A percentile compares a stretch with the other conserved stretches of the same genome.
These are phyloP conservation scores for Striga asiatica DNA, from an alignment of 257 asterid genomes.

Conservation along the genomic window DNA sequence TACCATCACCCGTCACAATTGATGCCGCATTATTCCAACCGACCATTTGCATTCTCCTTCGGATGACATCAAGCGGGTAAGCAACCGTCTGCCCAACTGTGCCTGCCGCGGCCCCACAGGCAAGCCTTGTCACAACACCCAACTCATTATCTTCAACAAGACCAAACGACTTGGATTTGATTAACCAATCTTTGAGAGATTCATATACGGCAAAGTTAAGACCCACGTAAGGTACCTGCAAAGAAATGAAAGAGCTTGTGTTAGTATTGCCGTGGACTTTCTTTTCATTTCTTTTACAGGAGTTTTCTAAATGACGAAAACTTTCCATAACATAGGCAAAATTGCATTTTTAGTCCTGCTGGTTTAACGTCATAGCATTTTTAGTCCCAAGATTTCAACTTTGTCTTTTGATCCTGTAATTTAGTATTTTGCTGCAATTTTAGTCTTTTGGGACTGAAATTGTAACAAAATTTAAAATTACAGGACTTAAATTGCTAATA, in stretches of 20 bases:
- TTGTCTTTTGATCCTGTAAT: too few species aligned
- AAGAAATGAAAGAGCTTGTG: not conserved
- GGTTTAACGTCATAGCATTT: too few species aligned
- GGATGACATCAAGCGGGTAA: slow-evolving; percentile 92
- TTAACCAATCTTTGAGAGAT: slow-evolving; percentile 83
- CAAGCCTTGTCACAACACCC: slow-evolving; percentile 79
- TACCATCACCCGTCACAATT: slow-evolving; percentile 71
- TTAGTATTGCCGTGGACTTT: too few species aligned
- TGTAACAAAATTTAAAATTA: too few species aligned
- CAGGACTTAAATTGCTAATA: too few species aligned
- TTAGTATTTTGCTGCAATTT: too few species aligned
- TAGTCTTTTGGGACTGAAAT: too few species aligned
- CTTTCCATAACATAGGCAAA: too few species aligned
- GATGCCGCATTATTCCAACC: slow-evolving; percentile 94
- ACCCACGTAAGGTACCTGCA: slow-evolving; percentile 95
- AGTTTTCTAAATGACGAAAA: too few species aligned
- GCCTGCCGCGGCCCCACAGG: slow-evolving; percentile 95
- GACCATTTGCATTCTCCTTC: slow-evolving; percentile 98
- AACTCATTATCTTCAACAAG: slow-evolving; percentile 72
- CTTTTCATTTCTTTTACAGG: too few species aligned
- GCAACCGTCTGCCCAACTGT: slow-evolving; percentile 97
- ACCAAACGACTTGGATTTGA: slow-evolving; percentile 52
- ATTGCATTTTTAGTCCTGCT: too few species aligned
- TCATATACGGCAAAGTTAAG: slow-evolving; percentile 96
- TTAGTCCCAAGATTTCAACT: too few species aligned